Conservation (phyloP, 257 asterid genomes). For the Handroanthus guayacan region DNA sequence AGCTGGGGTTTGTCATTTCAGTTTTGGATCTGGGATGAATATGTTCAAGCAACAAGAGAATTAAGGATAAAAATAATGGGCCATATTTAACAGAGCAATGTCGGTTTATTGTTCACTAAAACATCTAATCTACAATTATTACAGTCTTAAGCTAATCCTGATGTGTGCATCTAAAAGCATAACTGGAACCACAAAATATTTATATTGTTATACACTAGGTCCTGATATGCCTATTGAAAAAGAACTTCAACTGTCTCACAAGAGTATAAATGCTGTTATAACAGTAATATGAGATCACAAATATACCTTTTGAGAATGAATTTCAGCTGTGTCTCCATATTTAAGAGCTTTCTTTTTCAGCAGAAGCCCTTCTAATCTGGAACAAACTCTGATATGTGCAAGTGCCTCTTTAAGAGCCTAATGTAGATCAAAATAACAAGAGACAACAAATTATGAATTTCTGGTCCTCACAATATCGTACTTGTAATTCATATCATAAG, state of each 20-base stretch:
- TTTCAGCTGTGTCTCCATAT: conserved; percentile 80
- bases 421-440: conserved; percentile 37
- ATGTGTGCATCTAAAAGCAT: neutral
- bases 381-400: conserved; percentile 83
- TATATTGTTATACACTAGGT: neutral
- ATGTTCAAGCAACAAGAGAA: no score
- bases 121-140: neutral
- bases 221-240: conserved; percentile 52
- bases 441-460: conserved; percentile 36
- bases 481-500: neutral
- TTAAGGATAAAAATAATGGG: neutral
- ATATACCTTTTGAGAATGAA: conserved; percentile 86
- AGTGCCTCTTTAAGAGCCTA: conserved; percentile 87
- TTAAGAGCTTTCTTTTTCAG: conserved; percentile 79
- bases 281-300: conserved; percentile 22
- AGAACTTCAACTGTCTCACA: conserved; percentile 50
- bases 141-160: conserved; percentile 1
- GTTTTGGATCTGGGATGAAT: no score
- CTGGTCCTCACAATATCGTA: conserved; percentile 27
- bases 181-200: conserved; percentile 12
- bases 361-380: conserved; percentile 83
- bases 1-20: no score
- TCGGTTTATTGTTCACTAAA: neutral
- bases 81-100: neutral
- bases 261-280: conserved; percentile 6